phyloP scores from a whole-genome alignment of 495 filamentous ascomycete genomes.

The Darksidea phi region DNA sequence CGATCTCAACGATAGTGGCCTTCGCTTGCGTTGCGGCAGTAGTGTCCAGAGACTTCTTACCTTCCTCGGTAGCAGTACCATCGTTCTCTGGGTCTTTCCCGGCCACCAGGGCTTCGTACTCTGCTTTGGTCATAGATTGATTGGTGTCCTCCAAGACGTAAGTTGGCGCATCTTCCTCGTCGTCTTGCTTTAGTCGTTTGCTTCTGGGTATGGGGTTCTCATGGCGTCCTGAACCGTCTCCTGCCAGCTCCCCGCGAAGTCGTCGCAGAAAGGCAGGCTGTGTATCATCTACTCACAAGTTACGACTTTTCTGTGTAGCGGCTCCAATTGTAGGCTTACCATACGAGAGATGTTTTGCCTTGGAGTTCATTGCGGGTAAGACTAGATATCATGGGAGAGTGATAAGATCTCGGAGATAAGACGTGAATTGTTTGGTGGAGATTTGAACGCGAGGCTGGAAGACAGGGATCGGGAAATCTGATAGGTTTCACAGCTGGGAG shows the following conservation, averaged over 20 bases:
- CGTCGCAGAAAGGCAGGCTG: conserved; percentile 46
- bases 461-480: neutral
- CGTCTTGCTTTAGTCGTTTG: conserved; percentile 42
- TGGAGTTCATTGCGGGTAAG: conserved; percentile 47
- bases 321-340: conserved; percentile 32
- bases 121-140: conserved; percentile 45
- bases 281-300: conserved; percentile 39
- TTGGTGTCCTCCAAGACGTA: conserved; percentile 52
- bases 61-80: neutral
- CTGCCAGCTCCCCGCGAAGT: conserved; percentile 45
- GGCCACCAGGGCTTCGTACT: conserved; percentile 45
- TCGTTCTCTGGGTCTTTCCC: conserved; percentile 25
- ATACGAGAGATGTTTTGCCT: conserved; percentile 50
- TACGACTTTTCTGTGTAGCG: neutral
- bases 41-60: neutral
- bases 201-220: conserved; percentile 46
- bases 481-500: no score
- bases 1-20: conserved; percentile 28
- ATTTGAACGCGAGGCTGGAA: neutral
- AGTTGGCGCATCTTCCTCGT: conserved; percentile 49
- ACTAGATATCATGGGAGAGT: no score
- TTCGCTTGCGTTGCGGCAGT: neutral
- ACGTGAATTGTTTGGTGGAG: no score
- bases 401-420: no score
- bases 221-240: conserved; percentile 41